These are phyloP conservation scores for Penicillium freii DNA, from an alignment of 2,329 filamentous ascomycete genomes.

Conservation along the genomic window DNA sequence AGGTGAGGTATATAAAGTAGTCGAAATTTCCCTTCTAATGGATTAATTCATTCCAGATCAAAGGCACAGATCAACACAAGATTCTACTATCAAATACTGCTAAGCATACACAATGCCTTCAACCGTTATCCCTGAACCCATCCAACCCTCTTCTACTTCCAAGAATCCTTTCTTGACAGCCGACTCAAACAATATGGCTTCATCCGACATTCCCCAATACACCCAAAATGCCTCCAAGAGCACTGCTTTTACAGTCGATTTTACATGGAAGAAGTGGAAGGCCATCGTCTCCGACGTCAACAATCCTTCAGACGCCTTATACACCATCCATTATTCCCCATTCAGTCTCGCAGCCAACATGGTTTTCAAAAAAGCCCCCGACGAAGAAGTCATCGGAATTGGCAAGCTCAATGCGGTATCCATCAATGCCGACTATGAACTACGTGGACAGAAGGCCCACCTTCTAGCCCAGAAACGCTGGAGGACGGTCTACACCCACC, in stretches of 20 bases:
- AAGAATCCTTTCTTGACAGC: not conserved
- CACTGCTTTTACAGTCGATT: constrained; percentile 23
- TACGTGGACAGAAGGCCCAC: constrained; percentile 23
- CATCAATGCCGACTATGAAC: constrained; percentile 30
- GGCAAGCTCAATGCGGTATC: constrained; percentile 24
- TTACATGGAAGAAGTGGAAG: constrained; percentile 29
- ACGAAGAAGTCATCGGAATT: constrained; percentile 21
- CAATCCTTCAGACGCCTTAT: constrained; percentile 18
- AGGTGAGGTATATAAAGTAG: constrained; percentile 1
- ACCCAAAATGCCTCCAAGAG: not conserved
- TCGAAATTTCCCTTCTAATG: not conserved
- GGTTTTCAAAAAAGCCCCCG: constrained; percentile 17
- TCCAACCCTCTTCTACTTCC: not conserved
- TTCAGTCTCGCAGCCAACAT: constrained; percentile 13
- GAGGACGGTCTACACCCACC: constrained; percentile 29
- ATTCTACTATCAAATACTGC: not conserved
- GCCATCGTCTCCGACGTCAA: constrained; percentile 20
- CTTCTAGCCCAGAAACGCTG: constrained; percentile 30
- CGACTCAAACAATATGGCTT: not conserved
- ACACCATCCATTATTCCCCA: constrained; percentile 23
- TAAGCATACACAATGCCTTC: not conserved
- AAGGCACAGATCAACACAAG: not conserved
- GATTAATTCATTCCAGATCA: not conserved
- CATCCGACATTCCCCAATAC: not conserved
- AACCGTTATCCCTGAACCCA: not conserved